Evolutionary conservation across 2,329 filamentous ascomycete genomes (phyloP), one percentile per base, ranked within the genome.

Genomic region (Aspergillus sp.): DNA sequence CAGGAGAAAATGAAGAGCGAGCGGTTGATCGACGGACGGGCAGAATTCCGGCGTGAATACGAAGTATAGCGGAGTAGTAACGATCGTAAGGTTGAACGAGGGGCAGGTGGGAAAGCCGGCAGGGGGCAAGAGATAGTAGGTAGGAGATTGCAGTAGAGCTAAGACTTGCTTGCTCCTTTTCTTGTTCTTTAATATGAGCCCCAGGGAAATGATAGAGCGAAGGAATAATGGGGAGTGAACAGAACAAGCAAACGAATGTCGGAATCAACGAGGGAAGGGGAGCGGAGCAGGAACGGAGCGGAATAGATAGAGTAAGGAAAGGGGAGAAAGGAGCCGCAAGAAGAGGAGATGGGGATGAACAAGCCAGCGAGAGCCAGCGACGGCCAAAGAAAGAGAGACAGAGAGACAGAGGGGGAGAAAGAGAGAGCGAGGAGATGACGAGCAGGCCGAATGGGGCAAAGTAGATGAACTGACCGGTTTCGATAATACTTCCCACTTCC

Each of bases 21-120:
- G 60, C 58, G 53, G 60, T 64, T 63, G 64, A 67, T 66, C 61
- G 64, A 64, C 65, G 59, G 58, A 62, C 56, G 59, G 61, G 54
- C 42, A 57, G 59, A 57, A 56, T 61, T 64, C 60, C 57, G 60
- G 54, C 36, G 64, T 60, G 61, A 47, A 55, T 36, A 36, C 56
- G 60, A 50, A 60, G 56, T 56, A 58, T 48, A 59, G 61, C 53
- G 60, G 62, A 64, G 61, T 57, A 62, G 61, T 57, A 62, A 58
- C 50, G 62, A 58, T 51, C 23, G 44, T 36, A 60, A 54, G 39
- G 23, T 54, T 62, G 44, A 57, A 57, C 52, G 51, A 49, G 51
- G 44, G 44, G 48, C 41, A 47, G 53, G 41, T 50, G 17, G 41
- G 27, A 32, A 41, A 42, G 36, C 52, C 38, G 36, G 23, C 32